phyloP scores from a whole-genome alignment of 2,329 filamentous ascomycete species.

The Ilyonectria robusta region DNA sequence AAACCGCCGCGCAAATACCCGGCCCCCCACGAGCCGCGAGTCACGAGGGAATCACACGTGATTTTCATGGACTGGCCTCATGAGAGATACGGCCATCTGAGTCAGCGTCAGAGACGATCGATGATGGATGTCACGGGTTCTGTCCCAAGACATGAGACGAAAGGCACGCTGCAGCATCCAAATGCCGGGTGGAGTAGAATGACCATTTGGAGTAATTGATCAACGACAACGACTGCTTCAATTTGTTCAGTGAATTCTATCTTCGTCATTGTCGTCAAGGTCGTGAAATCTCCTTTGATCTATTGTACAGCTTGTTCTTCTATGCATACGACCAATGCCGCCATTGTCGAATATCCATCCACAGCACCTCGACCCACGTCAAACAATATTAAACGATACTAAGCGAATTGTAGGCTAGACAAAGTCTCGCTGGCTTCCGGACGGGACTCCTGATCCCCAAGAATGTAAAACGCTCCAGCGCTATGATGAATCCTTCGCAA shows the following conservation, averaged over 20 bases:
- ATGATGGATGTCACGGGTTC: constrained; percentile 18
- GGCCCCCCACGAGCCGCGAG: constrained; percentile 12
- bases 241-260: constrained; percentile 44
- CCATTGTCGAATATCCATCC: constrained; percentile 35
- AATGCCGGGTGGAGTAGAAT: neutral
- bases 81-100: neutral
- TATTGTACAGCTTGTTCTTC: constrained; percentile 49
- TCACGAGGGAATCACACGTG: constrained; percentile 30
- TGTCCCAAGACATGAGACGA: constrained; percentile 9
- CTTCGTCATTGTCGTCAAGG: constrained; percentile 43
- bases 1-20: neutral
- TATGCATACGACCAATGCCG: constrained; percentile 39
- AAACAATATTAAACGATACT: constrained; percentile 36
- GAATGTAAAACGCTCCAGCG: constrained; percentile 10
- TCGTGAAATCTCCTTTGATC: constrained; percentile 38
- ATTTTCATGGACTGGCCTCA: constrained; percentile 5
- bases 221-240: constrained; percentile 22
- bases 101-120: neutral
- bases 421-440: constrained; percentile 34
- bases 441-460: constrained; percentile 25
- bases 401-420: constrained; percentile 38
- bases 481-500: constrained; percentile 46
- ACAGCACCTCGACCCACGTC: neutral
- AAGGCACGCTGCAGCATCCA: neutral
- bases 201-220: constrained; percentile 17